phyloP scores from a whole-genome alignment of 2,329 filamentous ascomycete genomes.

The Trichothecium sympodiale region DNA sequence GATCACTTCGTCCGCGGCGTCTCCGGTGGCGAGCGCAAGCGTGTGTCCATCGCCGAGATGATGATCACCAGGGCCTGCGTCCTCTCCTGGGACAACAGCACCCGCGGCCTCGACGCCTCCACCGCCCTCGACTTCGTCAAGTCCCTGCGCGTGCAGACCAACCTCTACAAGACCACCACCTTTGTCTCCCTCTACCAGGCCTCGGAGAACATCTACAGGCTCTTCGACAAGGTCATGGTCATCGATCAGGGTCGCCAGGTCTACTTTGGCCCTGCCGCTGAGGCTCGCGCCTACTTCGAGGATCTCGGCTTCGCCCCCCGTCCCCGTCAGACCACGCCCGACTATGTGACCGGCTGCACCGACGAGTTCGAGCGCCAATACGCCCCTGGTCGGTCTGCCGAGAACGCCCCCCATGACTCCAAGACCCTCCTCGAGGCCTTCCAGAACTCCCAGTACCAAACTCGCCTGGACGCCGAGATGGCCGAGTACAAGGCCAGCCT shows the following conservation, averaged over 20 bases:
- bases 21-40: slow-evolving; percentile 68
- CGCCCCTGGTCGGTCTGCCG: slow-evolving; percentile 50
- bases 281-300: slow-evolving; percentile 67
- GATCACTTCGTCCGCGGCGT: slow-evolving; percentile 72
- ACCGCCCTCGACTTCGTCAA: slow-evolving; percentile 57
- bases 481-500: slow-evolving; percentile 53
- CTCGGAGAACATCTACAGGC: slow-evolving; percentile 67
- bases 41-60: slow-evolving; percentile 74
- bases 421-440: slow-evolving; percentile 61
- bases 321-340: slow-evolving; percentile 68
- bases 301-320: slow-evolving; percentile 63
- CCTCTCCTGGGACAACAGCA: slow-evolving; percentile 66
- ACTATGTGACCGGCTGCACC: slow-evolving; percentile 74
- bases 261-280: slow-evolving; percentile 58
- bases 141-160: slow-evolving; percentile 68
- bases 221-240: slow-evolving; percentile 77
- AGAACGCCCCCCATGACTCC: slow-evolving; percentile 58
- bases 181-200: slow-evolving; percentile 83
- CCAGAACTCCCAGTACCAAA: slow-evolving; percentile 48
- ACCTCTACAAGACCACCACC: slow-evolving; percentile 73
- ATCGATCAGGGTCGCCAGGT: slow-evolving; percentile 67
- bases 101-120: slow-evolving; percentile 56
- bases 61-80: slow-evolving; percentile 65
- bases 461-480: slow-evolving; percentile 54
- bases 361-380: slow-evolving; percentile 77